Percentiles rank a stretch among this genome's conserved stretches.
These are phyloP conservation scores for Fusarium sp. DNA, from an alignment of 2,329 filamentous ascomycete species.

Conservation along the genomic window DNA sequence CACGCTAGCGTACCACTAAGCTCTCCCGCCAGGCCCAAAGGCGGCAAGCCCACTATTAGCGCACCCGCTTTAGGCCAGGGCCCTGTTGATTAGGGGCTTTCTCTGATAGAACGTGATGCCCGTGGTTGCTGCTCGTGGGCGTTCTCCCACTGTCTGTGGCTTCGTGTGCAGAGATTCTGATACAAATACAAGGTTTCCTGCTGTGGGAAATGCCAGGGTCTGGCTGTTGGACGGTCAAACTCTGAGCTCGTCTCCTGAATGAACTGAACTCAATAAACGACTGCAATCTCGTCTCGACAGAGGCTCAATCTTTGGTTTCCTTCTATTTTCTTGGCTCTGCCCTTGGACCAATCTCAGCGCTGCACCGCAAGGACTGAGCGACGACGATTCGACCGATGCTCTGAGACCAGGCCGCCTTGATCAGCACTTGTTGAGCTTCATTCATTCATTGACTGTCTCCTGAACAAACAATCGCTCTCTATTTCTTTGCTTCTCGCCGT, in stretches of 20 bases:
- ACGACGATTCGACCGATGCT: conserved; percentile 34
- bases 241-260: background rate
- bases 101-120: conserved; percentile 3
- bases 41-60: conserved; percentile 38
- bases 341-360: conserved; percentile 23
- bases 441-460: conserved; percentile 9
- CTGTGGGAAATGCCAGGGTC: background rate
- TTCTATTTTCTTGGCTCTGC: conserved; percentile 26
- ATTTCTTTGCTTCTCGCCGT: background rate
- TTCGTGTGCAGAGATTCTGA: background rate
- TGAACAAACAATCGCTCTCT: background rate
- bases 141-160: conserved; percentile 16
- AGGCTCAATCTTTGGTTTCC: conserved; percentile 18
- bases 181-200: background rate
- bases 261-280: background rate
- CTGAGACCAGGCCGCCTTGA: conserved; percentile 20
- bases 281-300: conserved; percentile 25
- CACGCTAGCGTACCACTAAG: conserved; percentile 10
- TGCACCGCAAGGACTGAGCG: conserved; percentile 27
- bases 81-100: conserved; percentile 26
- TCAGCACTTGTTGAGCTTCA: conserved; percentile 13
- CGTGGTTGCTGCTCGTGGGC: conserved; percentile 16
- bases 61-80: conserved; percentile 38
- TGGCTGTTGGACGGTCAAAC: background rate
- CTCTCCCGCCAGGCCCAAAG: conserved; percentile 37